Evolutionary conservation across 75 land plant genomes (phyloP).

Genomic region (Pinus taeda): DNA sequence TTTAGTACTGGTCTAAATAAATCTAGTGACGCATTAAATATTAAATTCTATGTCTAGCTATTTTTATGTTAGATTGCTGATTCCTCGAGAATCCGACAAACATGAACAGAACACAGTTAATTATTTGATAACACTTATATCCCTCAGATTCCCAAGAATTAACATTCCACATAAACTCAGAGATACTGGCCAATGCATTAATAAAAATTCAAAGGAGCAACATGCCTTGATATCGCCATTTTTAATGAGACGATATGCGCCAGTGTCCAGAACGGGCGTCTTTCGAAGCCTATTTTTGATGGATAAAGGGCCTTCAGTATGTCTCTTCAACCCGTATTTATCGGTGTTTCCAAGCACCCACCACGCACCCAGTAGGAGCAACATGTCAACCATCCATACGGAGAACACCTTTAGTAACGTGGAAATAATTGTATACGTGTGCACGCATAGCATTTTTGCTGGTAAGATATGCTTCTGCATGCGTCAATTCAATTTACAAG

Average conservation of each 20-base stretch:
- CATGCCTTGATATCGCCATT: constrained; percentile 57
- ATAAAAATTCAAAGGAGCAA: too few relatives aligned
- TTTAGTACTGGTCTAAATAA: too few relatives aligned
- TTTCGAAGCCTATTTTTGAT: constrained; percentile 43
- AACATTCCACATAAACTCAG: too few relatives aligned
- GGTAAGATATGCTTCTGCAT: constrained; percentile 66
- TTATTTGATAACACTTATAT: too few relatives aligned
- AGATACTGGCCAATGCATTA: too few relatives aligned
- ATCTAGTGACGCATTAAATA: too few relatives aligned
- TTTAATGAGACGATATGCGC: constrained; percentile 55
- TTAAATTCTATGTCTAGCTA: too few relatives aligned
- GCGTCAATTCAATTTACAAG: neutral
- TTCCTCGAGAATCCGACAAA: too few relatives aligned
- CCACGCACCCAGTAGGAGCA: constrained; percentile 26
- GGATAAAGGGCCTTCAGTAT: constrained; percentile 47
- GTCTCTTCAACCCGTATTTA: constrained; percentile 49
- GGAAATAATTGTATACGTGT: constrained; percentile 14
- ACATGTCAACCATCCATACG: constrained; percentile 27
- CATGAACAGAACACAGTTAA: too few relatives aligned
- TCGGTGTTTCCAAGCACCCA: constrained; percentile 40
- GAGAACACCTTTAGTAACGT: constrained; percentile 35
- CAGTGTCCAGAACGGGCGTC: constrained; percentile 62
- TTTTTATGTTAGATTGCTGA: too few relatives aligned
- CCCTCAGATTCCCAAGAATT: too few relatives aligned
- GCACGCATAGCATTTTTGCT: constrained; percentile 37